phyloP scores from a whole-genome alignment of 352 stramenopile species.

The Globisporangium cylindrosporum region DNA sequence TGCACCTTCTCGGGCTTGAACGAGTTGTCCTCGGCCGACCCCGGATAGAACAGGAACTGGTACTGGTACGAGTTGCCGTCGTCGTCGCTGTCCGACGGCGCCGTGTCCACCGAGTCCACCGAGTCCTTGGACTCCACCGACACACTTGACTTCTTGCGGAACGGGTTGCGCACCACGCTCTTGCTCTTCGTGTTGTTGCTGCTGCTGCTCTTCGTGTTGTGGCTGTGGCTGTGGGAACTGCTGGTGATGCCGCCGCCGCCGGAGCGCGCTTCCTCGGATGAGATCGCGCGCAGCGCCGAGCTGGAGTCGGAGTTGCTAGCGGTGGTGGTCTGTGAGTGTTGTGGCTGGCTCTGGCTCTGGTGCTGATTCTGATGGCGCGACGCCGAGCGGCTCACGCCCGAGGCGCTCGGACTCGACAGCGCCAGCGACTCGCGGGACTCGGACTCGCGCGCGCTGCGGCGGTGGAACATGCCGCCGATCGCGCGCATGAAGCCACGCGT shows the following conservation, averaged over 20 bases:
- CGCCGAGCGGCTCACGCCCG: constrained; percentile 1
- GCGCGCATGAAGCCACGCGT: constrained; percentile 43
- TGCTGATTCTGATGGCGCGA: not conserved
- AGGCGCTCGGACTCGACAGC: constrained; percentile 8
- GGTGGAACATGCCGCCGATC: constrained; percentile 49
- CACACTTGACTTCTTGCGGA: constrained; percentile 30
- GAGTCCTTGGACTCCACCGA: constrained; percentile 22
- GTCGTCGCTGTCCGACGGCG: constrained; percentile 31
- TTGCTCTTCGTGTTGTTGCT: constrained; percentile 4
- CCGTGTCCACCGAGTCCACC: constrained; percentile 19
- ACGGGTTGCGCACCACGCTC: constrained; percentile 20
- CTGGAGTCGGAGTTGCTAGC: not conserved
- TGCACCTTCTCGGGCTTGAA: constrained; percentile 46
- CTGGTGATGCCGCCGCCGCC: not conserved
- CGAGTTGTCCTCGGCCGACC: constrained; percentile 44
- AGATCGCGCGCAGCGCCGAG: constrained; percentile 25
- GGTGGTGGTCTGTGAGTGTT: not conserved
- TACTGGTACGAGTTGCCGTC: constrained; percentile 20
- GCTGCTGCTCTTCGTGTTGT: constrained; percentile 1
- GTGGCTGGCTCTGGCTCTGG: not conserved
- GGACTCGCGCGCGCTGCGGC: constrained; percentile 21
- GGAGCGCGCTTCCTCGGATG: constrained; percentile 24
- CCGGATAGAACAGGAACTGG: constrained; percentile 63
- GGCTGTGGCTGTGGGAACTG: not conserved
- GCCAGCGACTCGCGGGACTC: constrained; percentile 19